A percentile compares a stretch with the other conserved stretches of the same genome.
Conservation (phyloP, 2,329 filamentous ascomycete species). For the Scleromitrula shiraiana region DNA sequence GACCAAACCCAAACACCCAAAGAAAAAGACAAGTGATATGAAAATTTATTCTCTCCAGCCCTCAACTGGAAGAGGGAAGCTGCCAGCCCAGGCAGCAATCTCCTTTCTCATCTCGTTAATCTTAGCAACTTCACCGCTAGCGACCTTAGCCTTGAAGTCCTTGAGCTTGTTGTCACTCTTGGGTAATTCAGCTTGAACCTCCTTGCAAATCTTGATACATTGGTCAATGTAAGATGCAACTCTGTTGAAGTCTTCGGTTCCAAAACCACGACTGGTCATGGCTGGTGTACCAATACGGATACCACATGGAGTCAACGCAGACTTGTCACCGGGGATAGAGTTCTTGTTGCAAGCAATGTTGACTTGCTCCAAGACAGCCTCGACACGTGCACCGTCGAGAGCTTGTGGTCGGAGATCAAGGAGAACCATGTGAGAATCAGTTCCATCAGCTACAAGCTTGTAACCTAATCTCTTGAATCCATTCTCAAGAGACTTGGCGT, state of each 20-base stretch:
- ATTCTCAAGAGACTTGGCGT: slow-evolving; percentile 83
- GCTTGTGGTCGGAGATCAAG: slow-evolving; percentile 81
- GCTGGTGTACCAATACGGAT: slow-evolving; percentile 94
- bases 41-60: slow-evolving; percentile 45
- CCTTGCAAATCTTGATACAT: slow-evolving; percentile 82
- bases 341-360: slow-evolving; percentile 99
- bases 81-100: slow-evolving; percentile 77
- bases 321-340: slow-evolving; percentile 95
- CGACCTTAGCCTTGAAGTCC: slow-evolving; percentile 95
- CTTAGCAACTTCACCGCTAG: slow-evolving; percentile 66
- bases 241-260: slow-evolving; percentile 82
- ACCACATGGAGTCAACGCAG: slow-evolving; percentile 86
- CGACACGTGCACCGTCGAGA: slow-evolving; percentile 89
- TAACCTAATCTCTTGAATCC: slow-evolving; percentile 82
- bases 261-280: slow-evolving; percentile 95
- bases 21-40: slow-evolving; percentile 9
- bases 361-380: slow-evolving; percentile 93
- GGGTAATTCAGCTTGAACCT: slow-evolving; percentile 74
- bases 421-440: slow-evolving; percentile 96
- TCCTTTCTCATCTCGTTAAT: slow-evolving; percentile 84
- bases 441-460: slow-evolving; percentile 91
- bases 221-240: slow-evolving; percentile 86
- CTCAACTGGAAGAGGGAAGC: slow-evolving; percentile 87
- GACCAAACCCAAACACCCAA: slow-evolving; percentile 16
- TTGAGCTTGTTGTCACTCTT: slow-evolving; percentile 99